phyloP scores from a whole-genome alignment of 768 basidiomycete genomes.

The Agrocybe chaxingu region DNA sequence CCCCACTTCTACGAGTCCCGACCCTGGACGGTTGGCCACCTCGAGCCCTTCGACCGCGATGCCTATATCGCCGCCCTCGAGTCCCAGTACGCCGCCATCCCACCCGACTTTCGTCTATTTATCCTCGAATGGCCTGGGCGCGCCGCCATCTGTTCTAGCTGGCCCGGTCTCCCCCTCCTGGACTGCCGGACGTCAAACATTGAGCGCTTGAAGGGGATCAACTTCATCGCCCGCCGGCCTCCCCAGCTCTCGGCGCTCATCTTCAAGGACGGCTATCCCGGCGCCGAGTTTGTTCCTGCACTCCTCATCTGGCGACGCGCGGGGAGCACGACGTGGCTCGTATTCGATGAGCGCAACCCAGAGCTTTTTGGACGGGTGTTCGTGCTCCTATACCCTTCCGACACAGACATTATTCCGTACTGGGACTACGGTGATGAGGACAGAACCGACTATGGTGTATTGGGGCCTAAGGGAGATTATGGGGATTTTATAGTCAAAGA shows the following conservation, averaged over 20 bases:
- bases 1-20: neutral
- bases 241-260: neutral
- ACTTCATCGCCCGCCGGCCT: too few relatives aligned
- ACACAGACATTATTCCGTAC: too few relatives aligned
- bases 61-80: neutral
- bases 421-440: too few relatives aligned
- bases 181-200: neutral
- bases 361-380: too few relatives aligned
- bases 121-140: slow-evolving; percentile 9
- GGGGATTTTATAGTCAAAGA: too few relatives aligned
- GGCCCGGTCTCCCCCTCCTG: slow-evolving; percentile 5
- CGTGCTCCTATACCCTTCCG: too few relatives aligned
- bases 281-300: neutral
- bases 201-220: too few relatives aligned
- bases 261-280: neutral
- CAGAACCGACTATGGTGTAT: too few relatives aligned
- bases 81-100: slow-evolving; percentile 1
- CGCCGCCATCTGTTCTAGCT: neutral
- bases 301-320: neutral
- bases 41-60: neutral
- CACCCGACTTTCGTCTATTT: slow-evolving; percentile 10
- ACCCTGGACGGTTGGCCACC: neutral
- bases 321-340: neutral
- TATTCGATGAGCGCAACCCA: neutral
- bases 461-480: too few relatives aligned